Conservation (phyloP, 2,329 filamentous ascomycete genomes). For the Hawksworthiomyces lignivorus region DNA sequence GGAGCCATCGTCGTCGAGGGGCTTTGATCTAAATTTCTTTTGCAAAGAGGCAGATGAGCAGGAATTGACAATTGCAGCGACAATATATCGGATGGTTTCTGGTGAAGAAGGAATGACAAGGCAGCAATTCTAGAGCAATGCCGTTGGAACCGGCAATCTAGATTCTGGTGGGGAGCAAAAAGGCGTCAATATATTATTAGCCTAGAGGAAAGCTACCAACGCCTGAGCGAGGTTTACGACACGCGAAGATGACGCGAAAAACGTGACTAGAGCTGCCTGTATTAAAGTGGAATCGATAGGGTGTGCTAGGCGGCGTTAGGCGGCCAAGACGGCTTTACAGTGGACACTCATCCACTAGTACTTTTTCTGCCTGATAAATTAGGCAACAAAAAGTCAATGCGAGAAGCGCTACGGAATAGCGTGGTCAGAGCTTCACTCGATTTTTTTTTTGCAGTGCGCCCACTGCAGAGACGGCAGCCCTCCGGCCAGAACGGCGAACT, state of each 20-base stretch:
- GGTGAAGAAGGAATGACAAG: background rate
- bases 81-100: too few relatives aligned
- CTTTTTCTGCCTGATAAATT: constrained; percentile 2
- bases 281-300: background rate
- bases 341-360: too few relatives aligned
- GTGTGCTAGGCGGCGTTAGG: too few relatives aligned
- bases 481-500: too few relatives aligned
- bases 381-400: background rate
- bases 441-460: background rate
- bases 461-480: too few relatives aligned
- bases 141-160: background rate
- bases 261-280: constrained; percentile 25
- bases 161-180: background rate
- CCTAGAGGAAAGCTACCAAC: background rate
- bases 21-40: too few relatives aligned
- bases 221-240: background rate
- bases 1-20: constrained; percentile 49
- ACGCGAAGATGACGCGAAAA: constrained; percentile 39
- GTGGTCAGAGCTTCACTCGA: background rate
- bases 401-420: too few relatives aligned
- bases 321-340: too few relatives aligned
- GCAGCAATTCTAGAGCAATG: constrained; percentile 5
- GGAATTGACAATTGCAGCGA: background rate
- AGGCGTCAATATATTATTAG: background rate
- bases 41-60: background rate